Percentiles rank a stretch among this genome's conserved stretches.
These are phyloP conservation scores for Serendipita sp. DNA, from an alignment of 768 basidiomycete genomes.

Conservation along the genomic window DNA sequence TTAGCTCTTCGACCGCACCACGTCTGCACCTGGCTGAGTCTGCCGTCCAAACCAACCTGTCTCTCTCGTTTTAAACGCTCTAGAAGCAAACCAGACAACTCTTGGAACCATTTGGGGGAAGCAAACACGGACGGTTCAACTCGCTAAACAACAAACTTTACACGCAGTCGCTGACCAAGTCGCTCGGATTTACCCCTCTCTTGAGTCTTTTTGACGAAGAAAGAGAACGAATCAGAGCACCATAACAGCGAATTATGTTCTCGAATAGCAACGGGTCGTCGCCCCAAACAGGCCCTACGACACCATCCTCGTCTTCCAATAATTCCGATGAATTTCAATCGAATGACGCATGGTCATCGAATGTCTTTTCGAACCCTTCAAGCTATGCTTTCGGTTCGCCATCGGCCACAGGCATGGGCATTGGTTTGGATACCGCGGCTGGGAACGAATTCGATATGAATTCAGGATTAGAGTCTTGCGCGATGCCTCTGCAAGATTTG, in stretches of 20 bases:
- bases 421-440: neutral
- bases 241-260: neutral
- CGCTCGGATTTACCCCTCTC: too few species aligned
- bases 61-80: too few species aligned
- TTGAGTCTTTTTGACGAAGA: too few species aligned
- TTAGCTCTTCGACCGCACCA: too few species aligned
- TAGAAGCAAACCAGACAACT: too few species aligned
- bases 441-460: neutral
- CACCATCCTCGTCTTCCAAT: neutral
- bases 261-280: neutral
- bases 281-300: neutral
- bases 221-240: neutral
- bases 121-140: too few species aligned
- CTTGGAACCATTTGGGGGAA: too few species aligned
- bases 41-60: too few species aligned
- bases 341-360: neutral
- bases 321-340: conserved; percentile 3
- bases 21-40: too few species aligned
- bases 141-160: too few species aligned
- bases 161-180: too few species aligned
- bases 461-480: neutral
- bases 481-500: conserved; percentile 2
- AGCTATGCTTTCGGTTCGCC: neutral
- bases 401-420: neutral
- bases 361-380: neutral